Conservation (phyloP, 2,329 filamentous ascomycete genomes). For the Xylariaceae sp. region DNA sequence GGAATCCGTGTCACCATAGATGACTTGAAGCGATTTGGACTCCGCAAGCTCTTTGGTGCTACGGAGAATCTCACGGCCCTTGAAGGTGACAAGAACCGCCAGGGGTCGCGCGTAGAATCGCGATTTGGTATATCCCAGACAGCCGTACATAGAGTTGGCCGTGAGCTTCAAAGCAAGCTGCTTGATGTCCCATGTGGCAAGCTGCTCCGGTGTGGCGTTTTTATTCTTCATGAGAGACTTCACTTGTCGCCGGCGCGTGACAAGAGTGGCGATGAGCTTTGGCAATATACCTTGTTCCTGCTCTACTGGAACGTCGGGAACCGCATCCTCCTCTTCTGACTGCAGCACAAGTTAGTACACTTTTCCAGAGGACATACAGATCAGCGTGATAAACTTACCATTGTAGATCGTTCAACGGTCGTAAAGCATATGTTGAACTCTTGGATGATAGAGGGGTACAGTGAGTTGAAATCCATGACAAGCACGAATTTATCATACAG, state of each 20-base stretch:
- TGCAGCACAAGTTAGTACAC: conserved; percentile 36
- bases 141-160: conserved; percentile 99
- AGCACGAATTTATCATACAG: conserved; percentile 97
- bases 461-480: conserved; percentile 99
- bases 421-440: conserved; percentile 99
- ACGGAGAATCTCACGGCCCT: conserved; percentile 93
- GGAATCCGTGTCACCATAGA: conserved; percentile 98
- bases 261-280: conserved; percentile 83
- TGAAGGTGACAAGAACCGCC: conserved; percentile 92
- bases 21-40: conserved; percentile 83
- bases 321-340: conserved; percentile 75
- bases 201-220: conserved; percentile 74
- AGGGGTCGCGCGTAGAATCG: conserved; percentile 94
- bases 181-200: conserved; percentile 96
- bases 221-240: conserved; percentile 97
- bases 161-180: conserved; percentile 95
- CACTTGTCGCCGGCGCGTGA: conserved; percentile 81
- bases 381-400: conserved; percentile 47
- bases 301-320: conserved; percentile 77
- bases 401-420: conserved; percentile 73
- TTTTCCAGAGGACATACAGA: background rate
- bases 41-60: conserved; percentile 96
- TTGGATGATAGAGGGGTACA: conserved; percentile 98
- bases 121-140: conserved; percentile 92
- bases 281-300: conserved; percentile 83